Base-by-base conservation (phyloP, 805 yeast genomes). In the Metschnikowia shivogae region DNA sequence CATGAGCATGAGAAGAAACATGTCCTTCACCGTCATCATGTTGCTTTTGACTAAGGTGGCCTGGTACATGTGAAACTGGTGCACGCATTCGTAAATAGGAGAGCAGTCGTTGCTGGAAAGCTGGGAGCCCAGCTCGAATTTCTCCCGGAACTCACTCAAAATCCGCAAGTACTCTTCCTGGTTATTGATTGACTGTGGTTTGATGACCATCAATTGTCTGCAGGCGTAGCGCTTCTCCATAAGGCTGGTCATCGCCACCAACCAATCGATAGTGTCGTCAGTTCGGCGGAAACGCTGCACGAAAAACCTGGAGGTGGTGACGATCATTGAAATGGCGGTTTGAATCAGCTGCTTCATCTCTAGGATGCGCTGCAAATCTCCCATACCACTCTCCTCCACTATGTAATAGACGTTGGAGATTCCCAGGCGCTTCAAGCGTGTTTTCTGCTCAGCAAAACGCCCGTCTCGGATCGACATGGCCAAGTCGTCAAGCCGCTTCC, bases 401-500 rank as follows among this genome's bases (percentile, higher is more conserved):
- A 93, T 60, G 56, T 93, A 93, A 52, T 80, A 82, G 14, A 84
- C 77, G 52, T 86, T 76, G 14, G 68, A 67, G 57, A 90, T 67
- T 0, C 86, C 89, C 0, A 93, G 77, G 60, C 82, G 77, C 41
- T 74, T 74, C 46, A 93, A 68, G 43, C 99, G 74, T 13, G 74
- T 66, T 59, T 92, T 90, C 60, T 93, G 99, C 60, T 93, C 99
- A 44, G 74, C 72, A 57, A 85, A 89, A 40, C 99, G 68, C 2
- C 96, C 96, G 64, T 93, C 99, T 48, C 77, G 76, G 37, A 93
- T 89, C 42, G 96, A 86, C 29, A 72, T 59, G 0, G 85, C 85
- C 56, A 93, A 74, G 70, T 93, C 99, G 59, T 88, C 95, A 36
- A 90, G 64, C 45, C 97, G 69, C 64, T 93, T 93, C 32, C 99